Percentiles rank a stretch among this genome's conserved stretches.
phyloP scores from a whole-genome alignment of 495 filamentous ascomycete species.

The Cryomyces minteri region DNA sequence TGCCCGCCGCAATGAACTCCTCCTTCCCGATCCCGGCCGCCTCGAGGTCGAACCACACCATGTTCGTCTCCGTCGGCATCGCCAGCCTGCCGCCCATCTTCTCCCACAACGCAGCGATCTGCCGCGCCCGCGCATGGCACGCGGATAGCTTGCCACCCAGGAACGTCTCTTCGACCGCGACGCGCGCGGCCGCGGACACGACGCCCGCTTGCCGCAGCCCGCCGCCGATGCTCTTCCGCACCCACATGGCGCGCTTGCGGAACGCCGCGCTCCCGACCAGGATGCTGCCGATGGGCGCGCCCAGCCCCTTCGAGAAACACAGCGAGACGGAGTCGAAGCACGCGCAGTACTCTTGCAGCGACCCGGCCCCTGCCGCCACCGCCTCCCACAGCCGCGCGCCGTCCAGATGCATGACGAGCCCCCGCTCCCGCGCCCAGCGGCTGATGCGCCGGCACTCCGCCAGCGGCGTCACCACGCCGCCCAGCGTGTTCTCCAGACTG shows the following conservation, averaged over 20 bases:
- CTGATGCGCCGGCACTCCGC: conserved; percentile 46
- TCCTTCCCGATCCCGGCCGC: conserved; percentile 23
- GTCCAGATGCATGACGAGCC: conserved; percentile 62
- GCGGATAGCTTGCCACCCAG: conserved; percentile 42
- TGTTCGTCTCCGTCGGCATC: conserved; percentile 69
- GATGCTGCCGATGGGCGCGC: conserved; percentile 73
- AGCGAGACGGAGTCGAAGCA: conserved; percentile 67
- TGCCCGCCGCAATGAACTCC: conserved; percentile 28
- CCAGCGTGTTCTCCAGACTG: conserved; percentile 69
- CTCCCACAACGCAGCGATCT: conserved; percentile 31
- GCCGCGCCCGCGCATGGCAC: conserved; percentile 46
- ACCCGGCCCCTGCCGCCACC: conserved; percentile 19
- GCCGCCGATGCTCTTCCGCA: conserved; percentile 73
- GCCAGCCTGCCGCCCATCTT: conserved; percentile 37
- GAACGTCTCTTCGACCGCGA: conserved; percentile 52
- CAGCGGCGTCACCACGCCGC: conserved; percentile 60
- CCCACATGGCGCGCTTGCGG: conserved; percentile 56
- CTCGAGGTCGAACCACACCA: conserved; percentile 78
- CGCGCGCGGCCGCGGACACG: conserved; percentile 36
- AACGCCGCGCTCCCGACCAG: conserved; percentile 47
- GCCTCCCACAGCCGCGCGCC: conserved; percentile 56
- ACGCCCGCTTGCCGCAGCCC: conserved; percentile 56
- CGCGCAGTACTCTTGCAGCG: conserved; percentile 44
- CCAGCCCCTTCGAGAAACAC: conserved; percentile 80
- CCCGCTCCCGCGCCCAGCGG: conserved; percentile 46